phyloP scores from a whole-genome alignment of 208 protist genomes.

The Trypanosoma scelopori region DNA sequence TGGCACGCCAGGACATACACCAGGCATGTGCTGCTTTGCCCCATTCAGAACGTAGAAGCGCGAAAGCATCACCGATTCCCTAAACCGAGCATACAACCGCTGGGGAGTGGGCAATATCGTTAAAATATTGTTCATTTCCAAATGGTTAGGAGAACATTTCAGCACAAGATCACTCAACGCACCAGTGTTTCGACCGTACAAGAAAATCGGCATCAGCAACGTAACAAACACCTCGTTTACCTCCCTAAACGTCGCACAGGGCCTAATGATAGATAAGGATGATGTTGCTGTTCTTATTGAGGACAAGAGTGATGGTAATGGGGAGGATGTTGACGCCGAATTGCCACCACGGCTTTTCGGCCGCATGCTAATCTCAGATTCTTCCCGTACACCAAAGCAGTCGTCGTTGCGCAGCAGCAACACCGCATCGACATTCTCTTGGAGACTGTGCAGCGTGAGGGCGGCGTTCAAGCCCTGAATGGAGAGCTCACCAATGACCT shows the following conservation, averaged over 20 bases:
- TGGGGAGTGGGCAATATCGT: conserved; percentile 76
- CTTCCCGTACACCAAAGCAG: conserved; percentile 8
- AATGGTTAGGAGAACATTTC: conserved; percentile 41
- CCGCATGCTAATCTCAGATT: background rate
- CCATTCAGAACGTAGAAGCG: conserved; percentile 56
- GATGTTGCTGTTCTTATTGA: background rate
- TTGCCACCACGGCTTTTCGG: background rate
- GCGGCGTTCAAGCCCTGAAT: conserved; percentile 78
- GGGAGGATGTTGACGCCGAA: background rate
- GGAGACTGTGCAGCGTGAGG: conserved; percentile 67
- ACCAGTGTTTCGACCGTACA: conserved; percentile 40
- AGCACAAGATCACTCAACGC: conserved; percentile 38
- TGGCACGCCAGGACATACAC: conserved; percentile 51
- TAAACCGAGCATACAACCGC: conserved; percentile 59
- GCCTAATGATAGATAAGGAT: conserved; percentile 28
- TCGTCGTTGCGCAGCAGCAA: conserved; percentile 85
- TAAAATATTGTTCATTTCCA: conserved; percentile 52
- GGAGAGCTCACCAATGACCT: conserved; percentile 65
- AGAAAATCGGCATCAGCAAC: conserved; percentile 67
- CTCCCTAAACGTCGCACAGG: conserved; percentile 77
- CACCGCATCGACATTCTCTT: conserved; percentile 57
- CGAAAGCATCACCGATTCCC: conserved; percentile 41
- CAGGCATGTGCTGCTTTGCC: conserved; percentile 56
- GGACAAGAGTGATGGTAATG: background rate
- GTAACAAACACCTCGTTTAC: conserved; percentile 81